Base-by-base conservation (phyloP, 2,329 filamentous ascomycete genomes). In the Talaromyces sp. region DNA sequence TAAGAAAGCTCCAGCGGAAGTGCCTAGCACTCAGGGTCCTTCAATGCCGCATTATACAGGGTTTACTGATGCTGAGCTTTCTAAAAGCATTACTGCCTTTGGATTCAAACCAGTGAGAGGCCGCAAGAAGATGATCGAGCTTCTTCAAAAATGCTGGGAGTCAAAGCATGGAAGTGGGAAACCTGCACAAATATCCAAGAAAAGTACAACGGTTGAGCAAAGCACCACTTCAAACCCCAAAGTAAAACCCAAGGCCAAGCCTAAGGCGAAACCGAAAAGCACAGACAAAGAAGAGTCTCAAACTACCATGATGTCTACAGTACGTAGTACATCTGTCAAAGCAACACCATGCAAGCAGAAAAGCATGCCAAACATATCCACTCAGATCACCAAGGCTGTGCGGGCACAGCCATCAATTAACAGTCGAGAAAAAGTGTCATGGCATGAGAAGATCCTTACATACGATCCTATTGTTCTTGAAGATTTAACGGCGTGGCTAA, bases 401-500 rank as follows among this genome's bases (percentile, higher is more conserved):
- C 77, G 73, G 33, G 66, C 69, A 6, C 73, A 78, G 24, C 66
- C 74, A 16, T 47, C 71, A 4, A 71, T 71, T 2, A 72, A 69
- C 8, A 68, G 80, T 51, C 67, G 70, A 6, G 69, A 64, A 5
- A 65, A 69, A 2, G 80, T 79, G 2, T 91, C 84, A 2, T 97
- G 92, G 90, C 81, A 95, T 63, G 91, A 97, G 72, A 95, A 91
- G 74, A 97, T 99, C 42, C 78, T 97, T 5, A 84, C 97, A 69
- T 97, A 95, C 68, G 92, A 97, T 64, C 91, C 93, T 0, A 88
- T 99, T 39, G 81, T 94, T 1, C 73, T 97, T 0, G 93, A 97
- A 72, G 91, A 97, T 60, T 77, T 99, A 13, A 83, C 92, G 0
- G 74, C 77, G 0, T 97, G 91, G 89, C 74, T 97, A 14, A 97